Evolutionary conservation across 805 yeast genomes (phyloP).

Genomic region (Hanseniaspora nectarophila): DNA sequence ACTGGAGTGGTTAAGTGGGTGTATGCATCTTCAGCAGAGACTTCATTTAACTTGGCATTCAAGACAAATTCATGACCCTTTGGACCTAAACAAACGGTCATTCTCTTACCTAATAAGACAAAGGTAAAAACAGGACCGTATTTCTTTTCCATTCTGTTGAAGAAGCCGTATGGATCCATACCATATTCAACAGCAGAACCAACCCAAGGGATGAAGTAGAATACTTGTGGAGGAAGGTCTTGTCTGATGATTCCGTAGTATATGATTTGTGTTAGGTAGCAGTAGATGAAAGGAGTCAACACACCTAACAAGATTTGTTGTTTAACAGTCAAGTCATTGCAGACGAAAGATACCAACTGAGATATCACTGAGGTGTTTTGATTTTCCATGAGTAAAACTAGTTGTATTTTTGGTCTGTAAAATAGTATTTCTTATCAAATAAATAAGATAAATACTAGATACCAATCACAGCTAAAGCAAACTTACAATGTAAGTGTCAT

Average conservation of each 20-base stretch:
- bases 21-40: slow-evolving; percentile 93
- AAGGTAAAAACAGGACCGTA: slow-evolving; percentile 92
- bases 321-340: background rate
- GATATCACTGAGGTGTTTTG: slow-evolving; percentile 6
- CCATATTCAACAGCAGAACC: slow-evolving; percentile 88
- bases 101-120: slow-evolving; percentile 72
- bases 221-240: slow-evolving; percentile 82
- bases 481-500: too few relatives aligned
- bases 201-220: slow-evolving; percentile 89
- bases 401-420: too few relatives aligned
- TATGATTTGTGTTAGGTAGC: slow-evolving; percentile 51
- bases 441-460: too few relatives aligned
- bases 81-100: slow-evolving; percentile 95
- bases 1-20: slow-evolving; percentile 97
- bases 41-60: slow-evolving; percentile 79
- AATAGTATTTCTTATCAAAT: too few relatives aligned
- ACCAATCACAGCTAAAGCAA: too few relatives aligned
- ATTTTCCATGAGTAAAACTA: background rate
- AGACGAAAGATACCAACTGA: background rate
- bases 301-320: slow-evolving; percentile 30
- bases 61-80: slow-evolving; percentile 94
- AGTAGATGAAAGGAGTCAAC: slow-evolving; percentile 48
- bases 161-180: slow-evolving; percentile 85
- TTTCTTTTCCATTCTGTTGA: slow-evolving; percentile 60
- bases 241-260: slow-evolving; percentile 48